phyloP scores from a whole-genome alignment of 2,329 filamentous ascomycete genomes.

The Lojkania enalia region DNA sequence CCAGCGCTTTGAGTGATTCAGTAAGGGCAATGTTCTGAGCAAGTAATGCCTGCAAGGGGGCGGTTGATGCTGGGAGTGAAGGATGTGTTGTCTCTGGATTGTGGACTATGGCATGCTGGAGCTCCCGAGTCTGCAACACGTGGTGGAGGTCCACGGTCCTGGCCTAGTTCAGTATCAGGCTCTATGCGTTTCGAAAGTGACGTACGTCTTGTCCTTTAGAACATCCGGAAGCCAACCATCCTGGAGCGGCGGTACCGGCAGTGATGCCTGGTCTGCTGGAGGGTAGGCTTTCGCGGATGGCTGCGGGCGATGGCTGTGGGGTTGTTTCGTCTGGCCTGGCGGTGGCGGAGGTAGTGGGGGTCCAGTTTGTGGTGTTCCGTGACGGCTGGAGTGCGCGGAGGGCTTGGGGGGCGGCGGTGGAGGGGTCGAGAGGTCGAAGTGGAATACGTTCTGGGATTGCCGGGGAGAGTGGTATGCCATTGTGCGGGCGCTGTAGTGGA shows the following conservation, averaged over 20 bases:
- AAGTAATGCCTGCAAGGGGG: constrained; percentile 66
- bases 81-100: constrained; percentile 70
- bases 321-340: constrained; percentile 34
- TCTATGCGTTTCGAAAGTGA: constrained; percentile 24
- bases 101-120: constrained; percentile 76
- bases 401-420: constrained; percentile 53
- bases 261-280: constrained; percentile 22
- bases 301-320: constrained; percentile 24
- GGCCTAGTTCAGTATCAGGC: constrained; percentile 24
- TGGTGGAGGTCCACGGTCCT: constrained; percentile 79
- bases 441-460: constrained; percentile 43
- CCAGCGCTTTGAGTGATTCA: constrained; percentile 62
- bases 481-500: background rate
- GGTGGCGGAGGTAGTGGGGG: constrained; percentile 52
- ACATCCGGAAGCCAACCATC: constrained; percentile 78
- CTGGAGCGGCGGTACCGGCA: constrained; percentile 38
- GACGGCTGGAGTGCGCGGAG: constrained; percentile 46
- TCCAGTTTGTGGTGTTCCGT: constrained; percentile 47
- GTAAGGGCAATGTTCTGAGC: constrained; percentile 73
- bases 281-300: constrained; percentile 19
- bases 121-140: constrained; percentile 64
- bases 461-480: constrained; percentile 47
- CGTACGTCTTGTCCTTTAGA: constrained; percentile 81
- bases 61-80: constrained; percentile 67
- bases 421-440: constrained; percentile 51